Base-by-base conservation (phyloP, 2,329 filamentous ascomycete species). In the Hymenoscyphus fraxineus region DNA sequence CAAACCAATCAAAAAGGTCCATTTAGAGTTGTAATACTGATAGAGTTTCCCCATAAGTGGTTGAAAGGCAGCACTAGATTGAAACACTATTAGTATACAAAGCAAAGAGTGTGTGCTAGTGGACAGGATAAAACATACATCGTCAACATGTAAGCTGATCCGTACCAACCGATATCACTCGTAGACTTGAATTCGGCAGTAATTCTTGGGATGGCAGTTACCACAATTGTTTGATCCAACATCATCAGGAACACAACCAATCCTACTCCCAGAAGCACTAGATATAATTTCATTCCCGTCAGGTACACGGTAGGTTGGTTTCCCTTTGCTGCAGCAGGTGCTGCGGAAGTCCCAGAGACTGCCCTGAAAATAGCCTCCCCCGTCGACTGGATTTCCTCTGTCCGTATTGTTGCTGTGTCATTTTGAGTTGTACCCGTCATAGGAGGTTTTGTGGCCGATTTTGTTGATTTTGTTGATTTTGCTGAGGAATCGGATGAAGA, bases 171-270 rank as follows among this genome's bases (percentile, higher is more conserved):
- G 27, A 77, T 72, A 65, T 77, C 76, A 39, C 72, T 67, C 15
- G 76, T 69, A 16, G 74, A 74, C 22, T 77, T 70, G 63, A 78
- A 78, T 12, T 73, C 70, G 27, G 64, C 59, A 2, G 77, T 78
- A 54, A 79, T 78, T n/a, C 73, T 73, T 10, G 77, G 77, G 60
- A 78, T 77, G 10, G 76, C 65, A 31, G 67, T 67, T 10, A 66
- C 64, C 22, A 69, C 77, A 60, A 85, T 84, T 0, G 82, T 82
- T 59, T 77, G 79, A 55, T 73, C 71, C 15, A 73, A 62, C 64
- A 72, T 65, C 51, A 72, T 70, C 31, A 73, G 63, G 40, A 73
- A 72, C 6, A 63, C 61, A 4, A 69, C 66, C 35, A 70, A 40
- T 5, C 67, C 70, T 4, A 70, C 27, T n/a, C 66, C 68, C 10